These are phyloP conservation scores for Alternaria rosae DNA, from an alignment of 2,329 filamentous ascomycete genomes.

Conservation along the genomic window DNA sequence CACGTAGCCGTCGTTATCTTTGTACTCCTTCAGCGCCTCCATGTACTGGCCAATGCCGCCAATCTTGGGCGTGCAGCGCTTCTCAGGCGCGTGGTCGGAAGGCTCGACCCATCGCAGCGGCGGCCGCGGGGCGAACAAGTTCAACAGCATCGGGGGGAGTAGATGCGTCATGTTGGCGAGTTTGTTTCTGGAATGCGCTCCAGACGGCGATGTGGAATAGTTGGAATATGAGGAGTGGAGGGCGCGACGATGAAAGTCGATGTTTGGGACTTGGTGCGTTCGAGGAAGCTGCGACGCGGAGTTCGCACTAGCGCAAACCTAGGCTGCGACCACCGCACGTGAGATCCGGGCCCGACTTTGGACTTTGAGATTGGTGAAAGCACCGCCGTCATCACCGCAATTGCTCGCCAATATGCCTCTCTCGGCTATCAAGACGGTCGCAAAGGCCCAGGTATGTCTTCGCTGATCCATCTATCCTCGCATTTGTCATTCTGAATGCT, in stretches of 20 bases:
- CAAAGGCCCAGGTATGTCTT: slow-evolving; percentile 62
- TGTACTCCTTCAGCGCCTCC: slow-evolving; percentile 76
- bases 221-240: slow-evolving; percentile 22
- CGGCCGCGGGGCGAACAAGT: slow-evolving; percentile 93
- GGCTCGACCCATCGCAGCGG: slow-evolving; percentile 89
- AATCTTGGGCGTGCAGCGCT: slow-evolving; percentile 77
- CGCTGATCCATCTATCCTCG: fast-evolving
- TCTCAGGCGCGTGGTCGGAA: slow-evolving; percentile 80
- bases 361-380: slow-evolving; percentile 2
- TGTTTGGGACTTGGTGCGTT: slow-evolving; percentile 9
- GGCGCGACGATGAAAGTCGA: slow-evolving; percentile 28
- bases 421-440: slow-evolving; percentile 60
- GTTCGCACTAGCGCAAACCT: slow-evolving; percentile 31
- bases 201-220: slow-evolving; percentile 43
- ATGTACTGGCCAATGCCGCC: slow-evolving; percentile 78
- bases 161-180: slow-evolving; percentile 83
- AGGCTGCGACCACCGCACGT: slow-evolving; percentile 35
- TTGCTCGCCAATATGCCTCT: slow-evolving; percentile 54
- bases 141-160: slow-evolving; percentile 88
- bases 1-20: slow-evolving; percentile 76
- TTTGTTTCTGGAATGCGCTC: slow-evolving; percentile 45
- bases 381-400: slow-evolving; percentile 17
- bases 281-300: slow-evolving; percentile 25
- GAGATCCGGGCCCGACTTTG: slow-evolving; percentile 31
- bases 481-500: slow-evolving; percentile 11